phyloP scores from a whole-genome alignment of 148 eudicot species.

The Spergularia bocconei region DNA sequence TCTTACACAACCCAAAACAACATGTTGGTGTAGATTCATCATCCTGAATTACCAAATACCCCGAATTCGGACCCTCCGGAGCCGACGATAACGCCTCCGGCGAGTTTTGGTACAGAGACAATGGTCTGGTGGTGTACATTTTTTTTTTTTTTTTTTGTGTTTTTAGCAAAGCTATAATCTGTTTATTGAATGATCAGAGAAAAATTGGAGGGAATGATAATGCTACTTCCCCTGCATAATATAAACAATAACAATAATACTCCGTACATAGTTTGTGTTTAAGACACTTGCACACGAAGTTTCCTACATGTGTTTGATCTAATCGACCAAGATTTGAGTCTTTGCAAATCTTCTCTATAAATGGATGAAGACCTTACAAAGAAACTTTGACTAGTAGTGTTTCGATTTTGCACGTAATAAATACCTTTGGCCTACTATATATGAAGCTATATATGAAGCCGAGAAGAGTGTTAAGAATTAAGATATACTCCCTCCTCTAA shows the following conservation, averaged over 20 bases:
- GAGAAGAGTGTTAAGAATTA: no score
- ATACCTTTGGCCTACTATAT: no score
- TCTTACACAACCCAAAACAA: constrained; percentile 25
- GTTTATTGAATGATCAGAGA: neutral
- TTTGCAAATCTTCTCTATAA: no score
- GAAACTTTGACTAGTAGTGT: no score
- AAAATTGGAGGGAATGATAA: neutral
- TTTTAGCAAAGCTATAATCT: neutral
- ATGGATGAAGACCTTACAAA: no score
- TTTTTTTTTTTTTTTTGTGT: neutral
- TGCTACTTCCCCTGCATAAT: neutral
- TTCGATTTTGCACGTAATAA: no score
- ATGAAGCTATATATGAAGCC: no score
- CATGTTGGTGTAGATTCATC: constrained; percentile 21
- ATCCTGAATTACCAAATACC: constrained; percentile 33
- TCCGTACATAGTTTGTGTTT: no score
- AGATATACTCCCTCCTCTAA: no score
- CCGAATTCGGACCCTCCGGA: constrained; percentile 36
- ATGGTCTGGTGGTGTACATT: constrained; percentile 34
- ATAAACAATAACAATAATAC: neutral
- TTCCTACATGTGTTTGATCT: no score
- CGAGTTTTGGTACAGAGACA: constrained; percentile 26
- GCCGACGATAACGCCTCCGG: constrained; percentile 20
- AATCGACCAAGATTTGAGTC: no score
- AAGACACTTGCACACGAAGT: no score